Conservation (phyloP, 2,329 filamentous ascomycete genomes). For the Ceratocystis cubensis region DNA sequence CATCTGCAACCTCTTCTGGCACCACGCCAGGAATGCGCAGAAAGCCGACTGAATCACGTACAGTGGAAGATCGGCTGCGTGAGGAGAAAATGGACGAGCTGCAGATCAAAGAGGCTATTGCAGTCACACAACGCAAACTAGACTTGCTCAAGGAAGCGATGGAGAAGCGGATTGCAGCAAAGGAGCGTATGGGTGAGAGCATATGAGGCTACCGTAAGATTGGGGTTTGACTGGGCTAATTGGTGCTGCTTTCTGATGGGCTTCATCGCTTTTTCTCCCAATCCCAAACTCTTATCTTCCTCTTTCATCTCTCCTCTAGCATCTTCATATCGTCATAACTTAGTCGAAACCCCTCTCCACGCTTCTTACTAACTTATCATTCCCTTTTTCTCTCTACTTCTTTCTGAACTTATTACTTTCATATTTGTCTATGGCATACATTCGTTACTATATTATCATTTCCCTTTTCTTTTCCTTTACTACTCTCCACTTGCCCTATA, state of each 20-base stretch:
- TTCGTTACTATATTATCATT: conserved; percentile 11
- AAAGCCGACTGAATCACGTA: conserved; percentile 41
- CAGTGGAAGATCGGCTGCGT: conserved; percentile 47
- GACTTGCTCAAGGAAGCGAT: conserved; percentile 63
- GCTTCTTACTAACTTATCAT: background rate
- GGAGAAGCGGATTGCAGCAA: conserved; percentile 38
- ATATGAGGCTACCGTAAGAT: background rate
- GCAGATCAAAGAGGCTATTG: conserved; percentile 68
- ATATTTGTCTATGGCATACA: background rate
- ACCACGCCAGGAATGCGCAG: conserved; percentile 25
- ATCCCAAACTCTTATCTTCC: too few relatives aligned
- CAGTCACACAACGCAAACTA: conserved; percentile 75
- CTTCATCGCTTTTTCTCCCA: too few relatives aligned
- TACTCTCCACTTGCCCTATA: background rate
- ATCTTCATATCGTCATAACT: background rate
- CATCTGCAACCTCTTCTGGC: conserved; percentile 26
- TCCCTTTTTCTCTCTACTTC: background rate
- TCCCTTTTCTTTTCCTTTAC: background rate
- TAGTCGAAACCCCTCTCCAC: background rate
- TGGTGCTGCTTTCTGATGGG: too few relatives aligned
- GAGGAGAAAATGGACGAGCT: conserved; percentile 54
- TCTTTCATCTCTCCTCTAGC: too few relatives aligned
- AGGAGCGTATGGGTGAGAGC: background rate
- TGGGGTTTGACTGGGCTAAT: background rate
- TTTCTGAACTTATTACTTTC: background rate